Evolutionary conservation across 805 yeast genomes (phyloP).

Genomic region (Cyberlindnera bimundalis): DNA sequence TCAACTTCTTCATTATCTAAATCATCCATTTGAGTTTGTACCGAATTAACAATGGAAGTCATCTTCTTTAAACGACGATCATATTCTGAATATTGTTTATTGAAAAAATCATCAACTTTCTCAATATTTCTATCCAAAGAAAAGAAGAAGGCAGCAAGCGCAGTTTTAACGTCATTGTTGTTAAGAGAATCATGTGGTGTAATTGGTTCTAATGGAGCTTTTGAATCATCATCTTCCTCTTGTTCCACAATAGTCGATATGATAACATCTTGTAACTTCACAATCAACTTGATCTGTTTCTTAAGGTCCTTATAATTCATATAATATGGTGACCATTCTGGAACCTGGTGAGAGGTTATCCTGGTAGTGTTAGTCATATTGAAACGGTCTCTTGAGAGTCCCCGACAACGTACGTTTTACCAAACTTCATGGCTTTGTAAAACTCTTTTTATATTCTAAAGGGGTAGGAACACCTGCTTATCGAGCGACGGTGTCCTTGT

Average conservation of each 20-base stretch:
- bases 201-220: conserved; percentile 9
- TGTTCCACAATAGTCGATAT: conserved; percentile 11
- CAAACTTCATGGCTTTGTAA: conserved; percentile 25
- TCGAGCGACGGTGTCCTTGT: background rate
- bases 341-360: conserved; percentile 79
- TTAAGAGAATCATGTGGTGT: conserved; percentile 33
- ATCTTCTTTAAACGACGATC: conserved; percentile 59
- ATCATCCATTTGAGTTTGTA: conserved; percentile 38
- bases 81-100: conserved; percentile 69
- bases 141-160: conserved; percentile 66
- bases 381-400: no score
- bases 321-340: conserved; percentile 81
- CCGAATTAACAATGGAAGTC: conserved; percentile 30
- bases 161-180: conserved; percentile 41
- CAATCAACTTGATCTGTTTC: conserved; percentile 69
- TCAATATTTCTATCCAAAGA: conserved; percentile 79
- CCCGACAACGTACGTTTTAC: conserved; percentile 25
- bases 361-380: conserved; percentile 7
- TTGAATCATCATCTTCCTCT: conserved; percentile 18
- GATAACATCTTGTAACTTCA: conserved; percentile 38
- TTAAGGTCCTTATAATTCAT: conserved; percentile 84
- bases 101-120: conserved; percentile 75
- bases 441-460: no score
- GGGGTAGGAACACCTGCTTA: no score
- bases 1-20: conserved; percentile 50